Base-by-base conservation (phyloP, 129 eudicot genomes). In the Centella asiatica region DNA sequence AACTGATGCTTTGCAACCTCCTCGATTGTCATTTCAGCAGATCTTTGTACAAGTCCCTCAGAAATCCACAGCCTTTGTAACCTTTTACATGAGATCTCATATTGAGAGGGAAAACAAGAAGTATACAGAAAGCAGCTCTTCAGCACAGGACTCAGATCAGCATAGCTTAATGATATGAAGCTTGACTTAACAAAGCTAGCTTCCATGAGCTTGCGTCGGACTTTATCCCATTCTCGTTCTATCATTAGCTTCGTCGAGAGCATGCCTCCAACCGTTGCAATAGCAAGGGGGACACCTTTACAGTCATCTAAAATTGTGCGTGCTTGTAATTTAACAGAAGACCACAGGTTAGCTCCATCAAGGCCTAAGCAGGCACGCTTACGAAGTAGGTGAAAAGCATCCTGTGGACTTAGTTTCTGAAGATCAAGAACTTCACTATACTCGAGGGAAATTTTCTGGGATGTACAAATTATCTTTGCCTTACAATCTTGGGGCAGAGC, bases 111-210 rank as follows among this genome's bases (percentile, higher is more conserved):
- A 37, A 20, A 59, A 20, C 48, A 59, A 2, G 65, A 5, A 20
- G 65, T 28, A 59, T 59, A 59, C 65, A 59, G 24, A 44, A 59
- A 59, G 48, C 65, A 59, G 14, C 65, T 59, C 65, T 59, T 59
- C 15, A 59, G 65, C 17, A 33, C 46, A 2, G 65, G 65, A 22
- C 47, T 36, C 48, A 59, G 48, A 36, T 59, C 65, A 20, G 65
- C 65, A 36, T 59, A 59, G 27, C 65, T 20, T 40, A 36, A 59
- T 33, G 47, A 22, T 18, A 59, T 37, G 26, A 59, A 36, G 15
- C 26, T 42, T 42, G 14, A 42, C 18, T 17, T 17, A 42, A 42
- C 46, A 42, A 10, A 42, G n/a, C 14, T 11, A 59, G 46, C 46
- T 32, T 59, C 26, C 48, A 6, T 36, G 45, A 59, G 48, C 49